A percentile compares a stretch with the other conserved stretches of the same genome.
Conservation (phyloP, 2,329 filamentous ascomycete genomes). For the Stemphylium beticola region DNA sequence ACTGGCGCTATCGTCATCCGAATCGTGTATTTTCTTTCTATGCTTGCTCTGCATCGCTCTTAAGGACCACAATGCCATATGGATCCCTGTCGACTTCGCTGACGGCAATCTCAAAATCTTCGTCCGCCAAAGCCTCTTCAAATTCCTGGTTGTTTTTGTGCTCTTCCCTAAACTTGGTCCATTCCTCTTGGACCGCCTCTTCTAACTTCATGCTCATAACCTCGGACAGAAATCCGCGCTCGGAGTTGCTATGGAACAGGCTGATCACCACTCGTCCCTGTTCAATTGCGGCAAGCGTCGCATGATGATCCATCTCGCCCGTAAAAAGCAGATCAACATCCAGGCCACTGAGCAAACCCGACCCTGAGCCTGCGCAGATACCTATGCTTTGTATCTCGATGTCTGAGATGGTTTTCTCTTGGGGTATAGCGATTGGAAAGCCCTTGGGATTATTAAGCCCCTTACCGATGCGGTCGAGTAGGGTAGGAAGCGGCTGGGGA, state of each 20-base stretch:
- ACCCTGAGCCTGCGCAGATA: conserved; percentile 89
- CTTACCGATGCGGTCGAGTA: conserved; percentile 68
- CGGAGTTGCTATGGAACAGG: conserved; percentile 92
- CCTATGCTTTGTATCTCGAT: conserved; percentile 72
- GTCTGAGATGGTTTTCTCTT: conserved; percentile 60
- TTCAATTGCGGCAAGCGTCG: conserved; percentile 85
- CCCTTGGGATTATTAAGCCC: conserved; percentile 71
- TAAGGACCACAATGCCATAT: conserved; percentile 68
- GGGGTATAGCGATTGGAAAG: conserved; percentile 68
- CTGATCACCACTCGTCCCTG: conserved; percentile 81
- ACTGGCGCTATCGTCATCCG: background rate
- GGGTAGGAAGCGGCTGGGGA: conserved; percentile 59
- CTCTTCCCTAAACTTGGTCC: conserved; percentile 56
- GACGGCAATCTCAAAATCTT: conserved; percentile 69
- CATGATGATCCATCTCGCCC: conserved; percentile 92
- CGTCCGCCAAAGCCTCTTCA: conserved; percentile 59
- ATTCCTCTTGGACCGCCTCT: conserved; percentile 62
- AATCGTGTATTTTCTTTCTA: background rate
- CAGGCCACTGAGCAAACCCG: conserved; percentile 72
- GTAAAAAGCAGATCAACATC: conserved; percentile 84
- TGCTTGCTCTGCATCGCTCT: conserved; percentile 24
- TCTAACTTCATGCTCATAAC: conserved; percentile 72
- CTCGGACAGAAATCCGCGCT: conserved; percentile 78
- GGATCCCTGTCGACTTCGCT: conserved; percentile 87
- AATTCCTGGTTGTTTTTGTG: conserved; percentile 49